These are phyloP conservation scores for Bauhinia variegata DNA, from an alignment of 306 rosid species.

Conservation along the genomic window DNA sequence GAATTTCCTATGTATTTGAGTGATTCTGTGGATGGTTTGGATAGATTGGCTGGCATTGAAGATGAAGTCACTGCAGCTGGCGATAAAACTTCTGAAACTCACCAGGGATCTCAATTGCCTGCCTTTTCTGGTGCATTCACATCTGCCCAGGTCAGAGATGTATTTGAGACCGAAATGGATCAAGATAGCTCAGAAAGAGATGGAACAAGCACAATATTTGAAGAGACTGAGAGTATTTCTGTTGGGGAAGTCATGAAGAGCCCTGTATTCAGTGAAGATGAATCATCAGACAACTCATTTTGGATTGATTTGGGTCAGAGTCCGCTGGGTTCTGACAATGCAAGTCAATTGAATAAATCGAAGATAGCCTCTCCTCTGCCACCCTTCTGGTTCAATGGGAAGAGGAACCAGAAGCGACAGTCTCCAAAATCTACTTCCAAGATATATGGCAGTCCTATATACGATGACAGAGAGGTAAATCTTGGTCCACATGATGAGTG, in stretches of 20 bases:
- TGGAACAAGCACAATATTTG: slow-evolving; percentile 92
- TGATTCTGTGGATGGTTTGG: slow-evolving; percentile 85
- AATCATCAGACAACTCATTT: slow-evolving; percentile 83
- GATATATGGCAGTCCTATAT: slow-evolving; percentile 77
- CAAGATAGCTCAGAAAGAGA: slow-evolving; percentile 93
- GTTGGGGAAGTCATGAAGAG: slow-evolving; percentile 97
- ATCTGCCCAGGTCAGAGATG: slow-evolving; percentile 90
- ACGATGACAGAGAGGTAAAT: slow-evolving; percentile 64
- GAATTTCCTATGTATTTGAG: slow-evolving; percentile 88
- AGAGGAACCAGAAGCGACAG: slow-evolving; percentile 55
- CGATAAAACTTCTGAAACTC: slow-evolving; percentile 63
- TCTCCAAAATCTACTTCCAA: slow-evolving; percentile 73
- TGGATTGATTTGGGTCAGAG: slow-evolving; percentile 99
- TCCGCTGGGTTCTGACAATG: slow-evolving; percentile 78
- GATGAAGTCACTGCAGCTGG: slow-evolving; percentile 54
- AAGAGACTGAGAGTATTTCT: slow-evolving; percentile 84
- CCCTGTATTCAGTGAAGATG: slow-evolving; percentile 96
- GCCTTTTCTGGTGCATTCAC: slow-evolving; percentile 95
- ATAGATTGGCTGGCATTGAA: slow-evolving; percentile 63
- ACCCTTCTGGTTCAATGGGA: slow-evolving; percentile 73
- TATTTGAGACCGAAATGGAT: slow-evolving; percentile 89
- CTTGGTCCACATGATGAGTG: slow-evolving; percentile 53
- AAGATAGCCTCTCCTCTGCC: slow-evolving; percentile 82
- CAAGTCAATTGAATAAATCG: slow-evolving; percentile 57
- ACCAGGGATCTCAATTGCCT: slow-evolving; percentile 71